Conservation (phyloP, 352 stramenopile species). For the Pythium plurisporium region DNA sequence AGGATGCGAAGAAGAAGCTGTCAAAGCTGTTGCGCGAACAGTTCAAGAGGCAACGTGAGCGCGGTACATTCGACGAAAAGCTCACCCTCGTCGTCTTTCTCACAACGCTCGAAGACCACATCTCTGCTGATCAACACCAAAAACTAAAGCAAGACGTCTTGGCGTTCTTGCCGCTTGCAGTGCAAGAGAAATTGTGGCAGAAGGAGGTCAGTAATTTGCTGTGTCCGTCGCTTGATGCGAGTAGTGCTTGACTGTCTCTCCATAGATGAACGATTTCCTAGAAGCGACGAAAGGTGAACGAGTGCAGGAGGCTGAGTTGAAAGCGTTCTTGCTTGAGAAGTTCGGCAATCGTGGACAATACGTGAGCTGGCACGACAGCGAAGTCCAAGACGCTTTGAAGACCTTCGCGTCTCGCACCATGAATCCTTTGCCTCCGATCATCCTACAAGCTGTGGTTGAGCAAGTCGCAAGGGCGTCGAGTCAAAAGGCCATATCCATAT, state of each 20-base stretch:
- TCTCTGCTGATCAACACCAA: not conserved
- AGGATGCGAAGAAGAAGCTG: conserved; percentile 53
- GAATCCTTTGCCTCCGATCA: not conserved
- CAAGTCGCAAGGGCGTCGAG: conserved; percentile 17
- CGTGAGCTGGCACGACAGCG: conserved; percentile 16
- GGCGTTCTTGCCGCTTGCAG: conserved; percentile 20
- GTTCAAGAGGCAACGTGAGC: conserved; percentile 26
- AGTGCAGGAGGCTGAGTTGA: conserved; percentile 5
- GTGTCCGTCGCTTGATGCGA: not conserved
- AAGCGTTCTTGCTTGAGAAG: conserved; percentile 11
- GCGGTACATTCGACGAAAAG: conserved; percentile 39
- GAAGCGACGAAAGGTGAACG: conserved; percentile 19
- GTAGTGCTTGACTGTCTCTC: not conserved
- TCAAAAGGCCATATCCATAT: not conserved
- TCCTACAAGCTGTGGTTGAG: conserved; percentile 15
- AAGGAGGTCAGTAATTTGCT: conserved; percentile 19
- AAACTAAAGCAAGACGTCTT: conserved; percentile 13
- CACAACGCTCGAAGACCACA: conserved; percentile 35
- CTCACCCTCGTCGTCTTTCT: conserved; percentile 53
- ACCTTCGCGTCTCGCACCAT: not conserved
- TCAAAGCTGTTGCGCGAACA: conserved; percentile 39
- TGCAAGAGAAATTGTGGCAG: conserved; percentile 29
- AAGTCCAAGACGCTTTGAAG: conserved; percentile 10
- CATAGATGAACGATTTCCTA: conserved; percentile 16
- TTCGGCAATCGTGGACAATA: conserved; percentile 8